These are phyloP conservation scores for Phytophthora lateralis DNA, from an alignment of 352 stramenopile genomes.

Conservation along the genomic window DNA sequence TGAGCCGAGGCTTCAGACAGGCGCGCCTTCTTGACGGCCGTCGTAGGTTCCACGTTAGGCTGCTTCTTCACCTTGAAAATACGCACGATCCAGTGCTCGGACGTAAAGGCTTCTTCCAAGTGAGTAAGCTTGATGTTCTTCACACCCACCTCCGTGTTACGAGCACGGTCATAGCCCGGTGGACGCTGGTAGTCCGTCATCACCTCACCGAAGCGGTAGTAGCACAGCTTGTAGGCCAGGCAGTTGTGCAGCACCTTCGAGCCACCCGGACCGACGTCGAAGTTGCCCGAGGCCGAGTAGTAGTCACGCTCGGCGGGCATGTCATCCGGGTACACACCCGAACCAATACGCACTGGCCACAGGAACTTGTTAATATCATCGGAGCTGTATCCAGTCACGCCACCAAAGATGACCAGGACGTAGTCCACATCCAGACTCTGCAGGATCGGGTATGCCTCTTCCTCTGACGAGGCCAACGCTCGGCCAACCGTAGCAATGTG, in stretches of 20 bases:
- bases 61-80: constrained; percentile 95
- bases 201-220: constrained; percentile 93
- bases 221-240: constrained; percentile 94
- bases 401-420: constrained; percentile 92
- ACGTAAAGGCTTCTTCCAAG: constrained; percentile 94
- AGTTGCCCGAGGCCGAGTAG: constrained; percentile 80
- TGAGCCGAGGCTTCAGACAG: constrained; percentile 51
- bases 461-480: constrained; percentile 81
- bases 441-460: constrained; percentile 90
- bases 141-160: constrained; percentile 88
- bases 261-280: constrained; percentile 82
- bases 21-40: constrained; percentile 65
- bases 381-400: constrained; percentile 84
- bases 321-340: constrained; percentile 80
- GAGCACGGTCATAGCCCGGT: constrained; percentile 85
- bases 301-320: constrained; percentile 91
- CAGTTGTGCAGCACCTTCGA: constrained; percentile 91
- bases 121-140: constrained; percentile 92
- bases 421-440: constrained; percentile 93
- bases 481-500: constrained; percentile 95
- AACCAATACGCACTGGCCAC: constrained; percentile 93
- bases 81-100: constrained; percentile 95
- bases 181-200: constrained; percentile 85
- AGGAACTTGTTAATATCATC: constrained; percentile 95
- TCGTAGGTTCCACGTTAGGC: constrained; percentile 80